phyloP scores from a whole-genome alignment of 805 yeast species.

The Ogataea corticis region DNA sequence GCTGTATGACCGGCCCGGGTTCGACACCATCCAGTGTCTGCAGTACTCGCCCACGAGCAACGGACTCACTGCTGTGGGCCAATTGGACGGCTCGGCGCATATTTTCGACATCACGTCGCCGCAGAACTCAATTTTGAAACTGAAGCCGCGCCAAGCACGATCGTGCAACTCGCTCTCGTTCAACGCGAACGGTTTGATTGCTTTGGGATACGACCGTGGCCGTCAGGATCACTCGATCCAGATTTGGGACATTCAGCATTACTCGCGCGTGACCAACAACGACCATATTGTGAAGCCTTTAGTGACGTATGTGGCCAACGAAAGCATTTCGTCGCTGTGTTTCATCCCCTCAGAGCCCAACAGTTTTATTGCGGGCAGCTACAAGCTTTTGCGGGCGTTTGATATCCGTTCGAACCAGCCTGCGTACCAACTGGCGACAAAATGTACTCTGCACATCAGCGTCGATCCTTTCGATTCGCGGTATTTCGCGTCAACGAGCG shows the following conservation, averaged over 20 bases:
- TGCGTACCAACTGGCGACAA: conserved; percentile 71
- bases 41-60: conserved; percentile 55
- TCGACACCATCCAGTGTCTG: conserved; percentile 66
- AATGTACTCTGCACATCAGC: conserved; percentile 65
- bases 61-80: conserved; percentile 75
- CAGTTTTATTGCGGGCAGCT: conserved; percentile 68
- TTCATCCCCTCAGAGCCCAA: conserved; percentile 61
- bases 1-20: conserved; percentile 57
- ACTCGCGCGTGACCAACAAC: conserved; percentile 45
- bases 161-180: conserved; percentile 77
- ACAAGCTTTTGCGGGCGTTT: conserved; percentile 74
- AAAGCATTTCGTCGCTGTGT: conserved; percentile 65
- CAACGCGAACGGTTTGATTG: conserved; percentile 63
- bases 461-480: conserved; percentile 68
- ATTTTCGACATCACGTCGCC: conserved; percentile 57
- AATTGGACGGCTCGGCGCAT: conserved; percentile 64
- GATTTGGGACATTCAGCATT: conserved; percentile 76
- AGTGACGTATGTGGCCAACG: conserved; percentile 65
- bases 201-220: conserved; percentile 77
- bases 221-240: conserved; percentile 75
- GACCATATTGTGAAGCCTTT: conserved; percentile 56
- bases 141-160: conserved; percentile 65
- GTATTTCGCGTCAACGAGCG: conserved; percentile 73
- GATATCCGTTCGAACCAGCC: conserved; percentile 70
- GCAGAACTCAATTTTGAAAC: conserved; percentile 35